Evolutionary conservation across 129 eudicot genomes (phyloP).

Genomic region (Pulicaria dysenterica): DNA sequence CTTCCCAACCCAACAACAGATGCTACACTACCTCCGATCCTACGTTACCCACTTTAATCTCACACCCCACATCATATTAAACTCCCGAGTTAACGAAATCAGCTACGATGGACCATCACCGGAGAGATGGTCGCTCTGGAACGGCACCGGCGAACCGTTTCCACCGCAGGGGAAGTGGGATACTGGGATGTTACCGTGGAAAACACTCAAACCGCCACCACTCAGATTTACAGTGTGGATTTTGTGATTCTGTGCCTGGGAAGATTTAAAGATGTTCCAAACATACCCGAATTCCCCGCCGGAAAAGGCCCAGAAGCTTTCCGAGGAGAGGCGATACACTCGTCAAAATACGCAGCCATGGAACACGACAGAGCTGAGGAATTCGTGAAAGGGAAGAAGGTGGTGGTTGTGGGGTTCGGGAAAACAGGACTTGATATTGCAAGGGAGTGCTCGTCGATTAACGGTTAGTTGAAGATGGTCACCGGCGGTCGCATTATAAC

Average conservation of each 20-base stretch:
- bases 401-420: slow-evolving; percentile 50
- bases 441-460: slow-evolving; percentile 46
- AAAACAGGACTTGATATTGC: slow-evolving; percentile 66
- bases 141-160: slow-evolving; percentile 51
- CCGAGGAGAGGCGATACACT: slow-evolving; percentile 57
- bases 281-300: slow-evolving; percentile 54
- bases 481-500: background rate
- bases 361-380: slow-evolving; percentile 36
- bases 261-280: slow-evolving; percentile 61
- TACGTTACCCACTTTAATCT: slow-evolving; percentile 60
- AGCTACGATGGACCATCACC: slow-evolving; percentile 47
- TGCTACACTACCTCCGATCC: slow-evolving; percentile 47
- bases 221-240: slow-evolving; percentile 47
- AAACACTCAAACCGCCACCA: slow-evolving; percentile 28
- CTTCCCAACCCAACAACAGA: slow-evolving; percentile 47
- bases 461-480: slow-evolving; percentile 35
- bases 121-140: slow-evolving; percentile 44
- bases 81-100: slow-evolving; percentile 40
- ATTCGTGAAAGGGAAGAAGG: slow-evolving; percentile 49
- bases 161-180: slow-evolving; percentile 54
- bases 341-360: slow-evolving; percentile 59
- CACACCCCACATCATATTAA: slow-evolving; percentile 43
- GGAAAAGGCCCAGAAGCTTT: slow-evolving; percentile 55
- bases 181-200: slow-evolving; percentile 50
- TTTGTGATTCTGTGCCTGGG: slow-evolving; percentile 69